These are phyloP conservation scores for Epichloe sibirici DNA, from an alignment of 2,329 filamentous ascomycete species.

Conservation along the genomic window DNA sequence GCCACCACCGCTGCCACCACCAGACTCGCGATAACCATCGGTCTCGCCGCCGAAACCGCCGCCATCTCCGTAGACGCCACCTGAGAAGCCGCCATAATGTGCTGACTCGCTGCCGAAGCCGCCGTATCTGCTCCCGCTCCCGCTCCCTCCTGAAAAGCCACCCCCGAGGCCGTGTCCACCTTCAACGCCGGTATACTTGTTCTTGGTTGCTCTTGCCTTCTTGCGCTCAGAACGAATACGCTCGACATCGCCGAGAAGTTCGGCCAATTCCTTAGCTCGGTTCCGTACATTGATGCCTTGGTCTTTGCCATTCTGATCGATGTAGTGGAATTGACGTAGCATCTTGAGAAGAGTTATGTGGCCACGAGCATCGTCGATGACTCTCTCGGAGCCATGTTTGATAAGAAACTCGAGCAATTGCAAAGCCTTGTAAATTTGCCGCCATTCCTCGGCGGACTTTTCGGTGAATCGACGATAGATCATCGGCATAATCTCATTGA, in stretches of 20 bases:
- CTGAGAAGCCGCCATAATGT: constrained; percentile 54
- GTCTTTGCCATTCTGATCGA: constrained; percentile 92
- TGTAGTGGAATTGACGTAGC: constrained; percentile 96
- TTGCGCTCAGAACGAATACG: constrained; percentile 72
- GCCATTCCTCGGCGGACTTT: constrained; percentile 95
- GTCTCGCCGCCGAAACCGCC: constrained; percentile 65
- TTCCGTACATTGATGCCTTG: constrained; percentile 97
- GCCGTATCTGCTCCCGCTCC: constrained; percentile 54
- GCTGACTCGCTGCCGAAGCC: constrained; percentile 86
- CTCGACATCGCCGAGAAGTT: constrained; percentile 87
- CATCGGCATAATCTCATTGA: constrained; percentile 99
- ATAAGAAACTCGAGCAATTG: constrained; percentile 94
- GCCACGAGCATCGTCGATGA: constrained; percentile 91
- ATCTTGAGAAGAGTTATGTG: constrained; percentile 95
- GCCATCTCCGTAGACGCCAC: constrained; percentile 85
- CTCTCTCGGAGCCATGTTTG: constrained; percentile 94
- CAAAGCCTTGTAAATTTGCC: constrained; percentile 97
- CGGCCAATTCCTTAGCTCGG: constrained; percentile 86
- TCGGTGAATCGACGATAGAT: constrained; percentile 99
- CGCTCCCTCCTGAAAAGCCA: constrained; percentile 32
- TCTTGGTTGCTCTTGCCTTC: constrained; percentile 80
- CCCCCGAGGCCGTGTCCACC: constrained; percentile 56
- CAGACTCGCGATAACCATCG: constrained; percentile 78
- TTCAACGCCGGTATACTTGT: constrained; percentile 92
- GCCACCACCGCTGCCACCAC: constrained; percentile 70